Base-by-base conservation (phyloP, 2,329 filamentous ascomycete genomes). In the Talaromyces sp. region DNA sequence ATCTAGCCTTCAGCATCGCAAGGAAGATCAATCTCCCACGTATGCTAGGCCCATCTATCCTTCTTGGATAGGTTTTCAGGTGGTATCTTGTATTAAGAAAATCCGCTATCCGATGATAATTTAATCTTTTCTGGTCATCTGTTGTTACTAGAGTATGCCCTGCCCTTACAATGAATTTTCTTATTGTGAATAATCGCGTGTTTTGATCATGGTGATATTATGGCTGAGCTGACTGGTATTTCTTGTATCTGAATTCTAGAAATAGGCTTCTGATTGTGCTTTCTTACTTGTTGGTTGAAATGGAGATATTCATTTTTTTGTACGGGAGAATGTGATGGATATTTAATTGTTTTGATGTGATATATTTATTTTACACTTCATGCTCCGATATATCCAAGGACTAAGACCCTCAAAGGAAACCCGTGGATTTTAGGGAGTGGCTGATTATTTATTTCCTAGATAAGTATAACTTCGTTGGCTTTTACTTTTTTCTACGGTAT, bases 391-490 rank as follows among this genome's bases (percentile, higher is more conserved):
- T 89, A 89, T 0, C 86, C 86, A 65, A 87, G 78, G 0, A 89
- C 86, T 0, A 90, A 80, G 0, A 81, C 78, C 4, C 88, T 80
- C 0, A 90, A 74, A 0, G 88, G 88, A 27, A 79, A 86, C 0
- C 88, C 87, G 63, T 90, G 88, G 62, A 89, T 88, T 11, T 78
- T 80, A 0, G 87, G 88, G 0, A 90, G 75, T 0, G 80, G 79
- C 63, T 88, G 77, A 4, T 84, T 87, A 65, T 90, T 90, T 88
- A 90, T 90, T 68, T 88, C 85, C 86, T 86, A 90, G 0, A 84
- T 85, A 0, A 90, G 78, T 57, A 90, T 77, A 0, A 90, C 88
- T 68, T 90, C 85, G 64, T 88, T 83, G 8, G 80, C 75, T 65
- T 86, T 87, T 54, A 89, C 86, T 72, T 91, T 91, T 6, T 82